Conservation (phyloP, 2,329 filamentous ascomycete species). For the Hypoxylon sp. region DNA sequence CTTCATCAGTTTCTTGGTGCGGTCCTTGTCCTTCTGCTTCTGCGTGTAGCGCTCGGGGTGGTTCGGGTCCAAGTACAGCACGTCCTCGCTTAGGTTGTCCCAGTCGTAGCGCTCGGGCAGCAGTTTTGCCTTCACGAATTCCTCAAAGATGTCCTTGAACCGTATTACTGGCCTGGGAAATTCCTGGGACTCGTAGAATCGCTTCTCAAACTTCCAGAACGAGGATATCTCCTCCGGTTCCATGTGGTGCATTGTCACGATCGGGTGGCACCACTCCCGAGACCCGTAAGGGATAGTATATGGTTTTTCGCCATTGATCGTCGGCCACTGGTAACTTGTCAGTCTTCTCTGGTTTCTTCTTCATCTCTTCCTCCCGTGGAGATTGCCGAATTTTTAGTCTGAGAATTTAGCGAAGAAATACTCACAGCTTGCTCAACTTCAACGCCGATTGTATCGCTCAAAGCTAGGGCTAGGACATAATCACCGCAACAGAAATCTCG, state of each 20-base stretch:
- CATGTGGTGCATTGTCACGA: slow-evolving; percentile 71
- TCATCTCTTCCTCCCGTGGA: neutral
- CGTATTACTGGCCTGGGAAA: slow-evolving; percentile 55
- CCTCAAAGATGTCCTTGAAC: slow-evolving; percentile 64
- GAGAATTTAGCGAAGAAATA: slow-evolving; percentile 21
- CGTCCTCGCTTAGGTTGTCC: slow-evolving; percentile 67
- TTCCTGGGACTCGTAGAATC: slow-evolving; percentile 52
- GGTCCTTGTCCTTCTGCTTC: slow-evolving; percentile 50
- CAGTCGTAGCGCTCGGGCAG: slow-evolving; percentile 61
- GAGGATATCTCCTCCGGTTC: slow-evolving; percentile 65
- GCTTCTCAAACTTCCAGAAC: slow-evolving; percentile 67
- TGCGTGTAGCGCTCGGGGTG: slow-evolving; percentile 51
- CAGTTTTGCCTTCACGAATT: slow-evolving; percentile 62
- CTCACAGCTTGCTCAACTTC: slow-evolving; percentile 61
- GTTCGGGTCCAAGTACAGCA: slow-evolving; percentile 58
- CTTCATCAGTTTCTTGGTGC: slow-evolving; percentile 50
- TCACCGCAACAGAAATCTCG: slow-evolving; percentile 67
- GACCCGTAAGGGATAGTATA: slow-evolving; percentile 63
- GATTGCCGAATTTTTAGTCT: neutral
- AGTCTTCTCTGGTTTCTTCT: slow-evolving; percentile 15
- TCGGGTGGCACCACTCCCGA: slow-evolving; percentile 69
- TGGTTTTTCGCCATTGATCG: slow-evolving; percentile 70
- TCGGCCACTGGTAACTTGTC: slow-evolving; percentile 60
- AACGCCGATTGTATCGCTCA: slow-evolving; percentile 62
- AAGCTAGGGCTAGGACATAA: slow-evolving; percentile 62